A percentile compares a stretch with the other conserved stretches of the same genome.
These are phyloP conservation scores for Verticillium isaacii DNA, from an alignment of 2,329 filamentous ascomycete genomes.

Conservation along the genomic window DNA sequence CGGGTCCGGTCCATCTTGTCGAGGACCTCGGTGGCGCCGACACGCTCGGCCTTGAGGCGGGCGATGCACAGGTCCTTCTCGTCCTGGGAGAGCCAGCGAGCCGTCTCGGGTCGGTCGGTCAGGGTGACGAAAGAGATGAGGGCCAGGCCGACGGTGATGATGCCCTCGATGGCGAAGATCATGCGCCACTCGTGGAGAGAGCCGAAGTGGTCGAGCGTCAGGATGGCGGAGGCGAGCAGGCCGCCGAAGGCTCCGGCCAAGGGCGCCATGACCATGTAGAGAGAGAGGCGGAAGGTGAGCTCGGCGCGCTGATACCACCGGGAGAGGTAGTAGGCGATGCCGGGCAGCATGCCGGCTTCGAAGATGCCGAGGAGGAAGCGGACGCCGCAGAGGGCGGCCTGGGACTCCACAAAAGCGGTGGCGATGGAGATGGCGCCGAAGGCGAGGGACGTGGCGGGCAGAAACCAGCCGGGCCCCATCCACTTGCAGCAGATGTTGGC, in stretches of 20 bases:
- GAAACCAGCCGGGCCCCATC: conserved; percentile 68
- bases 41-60: conserved; percentile 63
- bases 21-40: conserved; percentile 54
- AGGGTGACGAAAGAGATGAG: conserved; percentile 60
- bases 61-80: conserved; percentile 64
- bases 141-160: conserved; percentile 38
- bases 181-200: conserved; percentile 56
- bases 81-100: conserved; percentile 58
- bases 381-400: conserved; percentile 49
- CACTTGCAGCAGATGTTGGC: conserved; percentile 65
- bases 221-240: conserved; percentile 59
- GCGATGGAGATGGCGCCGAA: conserved; percentile 61
- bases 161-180: conserved; percentile 68
- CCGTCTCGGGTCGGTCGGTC: conserved; percentile 65
- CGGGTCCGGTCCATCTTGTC: conserved; percentile 58
- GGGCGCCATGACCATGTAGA: conserved; percentile 68
- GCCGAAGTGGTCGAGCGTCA: conserved; percentile 56
- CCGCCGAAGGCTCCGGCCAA: conserved; percentile 69
- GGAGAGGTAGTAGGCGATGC: conserved; percentile 69
- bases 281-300: conserved; percentile 59
- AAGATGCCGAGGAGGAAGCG: conserved; percentile 65
- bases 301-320: conserved; percentile 69
- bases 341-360: conserved; percentile 70
- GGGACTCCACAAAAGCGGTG: conserved; percentile 59
- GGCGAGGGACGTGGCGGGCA: conserved; percentile 55